Evolutionary conservation across 1,284 basidiomycete species (phyloP), one percentile per base, ranked within the genome.

Genomic region (Rhodotorula sp.): DNA sequence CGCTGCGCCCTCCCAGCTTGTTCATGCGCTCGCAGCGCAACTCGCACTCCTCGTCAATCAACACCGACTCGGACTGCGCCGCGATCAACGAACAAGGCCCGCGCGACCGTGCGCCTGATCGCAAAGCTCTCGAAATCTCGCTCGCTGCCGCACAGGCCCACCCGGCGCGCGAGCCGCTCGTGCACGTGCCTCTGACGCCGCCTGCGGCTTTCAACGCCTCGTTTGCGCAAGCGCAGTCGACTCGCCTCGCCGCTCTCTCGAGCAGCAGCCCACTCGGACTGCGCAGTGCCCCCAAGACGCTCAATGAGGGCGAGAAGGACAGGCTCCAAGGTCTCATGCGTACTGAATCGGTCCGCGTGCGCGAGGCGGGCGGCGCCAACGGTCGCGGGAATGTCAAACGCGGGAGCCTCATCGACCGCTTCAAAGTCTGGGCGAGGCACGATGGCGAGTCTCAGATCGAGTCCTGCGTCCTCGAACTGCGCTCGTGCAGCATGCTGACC

Each of bases 401-500:
- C 30, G 48, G 5, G 81, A 83, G 46, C 45, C 64, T 62, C 48
- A 66, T 37, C 62, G 83, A 87, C 72, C 85, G 80, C 74, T 84
- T 87, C 78, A 83, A 85, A 74, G 77, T 87, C 44, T 95, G 93
- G 92, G 90, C 92, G 89, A 91, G 93, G 79, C 94, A 94, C 79
- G 91, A 94, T 79, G 93, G 82, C 77, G 60, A 66, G 78, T 56
- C 33, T 33, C 14, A 18, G 24, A 29, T 22, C 46, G 26, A 6
- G 4, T 4, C 15, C 22, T 53, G 6, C n/a, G 51, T 12, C 22
- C n/a, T 8, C 12, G 12, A 24, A 51, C 24, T 51, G 14, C 24
- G 1, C 49, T 12, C 10, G 20, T 24, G 49, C 10, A n/a, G 8
- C 24, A n/a, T 33, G 33, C 10, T 42, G 12, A 42, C 37, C 37